Conservation (phyloP, 257 asterid genomes). For the Solanum paucissectum region DNA sequence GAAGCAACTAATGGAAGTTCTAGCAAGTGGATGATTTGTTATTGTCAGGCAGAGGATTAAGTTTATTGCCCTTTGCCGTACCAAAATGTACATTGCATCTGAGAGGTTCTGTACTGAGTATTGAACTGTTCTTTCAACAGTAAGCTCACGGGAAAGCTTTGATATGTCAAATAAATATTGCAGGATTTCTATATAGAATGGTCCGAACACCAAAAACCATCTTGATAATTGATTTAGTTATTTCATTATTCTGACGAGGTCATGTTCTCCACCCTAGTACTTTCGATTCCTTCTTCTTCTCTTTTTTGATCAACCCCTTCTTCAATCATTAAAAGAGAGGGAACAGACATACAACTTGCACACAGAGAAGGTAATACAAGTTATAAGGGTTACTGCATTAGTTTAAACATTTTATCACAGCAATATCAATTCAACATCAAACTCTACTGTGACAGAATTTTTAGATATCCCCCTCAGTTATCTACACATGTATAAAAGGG, state of each 20-base stretch:
- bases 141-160: background rate
- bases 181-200: background rate
- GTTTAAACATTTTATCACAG: background rate
- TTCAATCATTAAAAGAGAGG: background rate
- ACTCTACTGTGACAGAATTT: background rate
- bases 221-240: background rate
- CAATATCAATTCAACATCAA: background rate
- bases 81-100: background rate
- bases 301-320: background rate
- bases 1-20: background rate
- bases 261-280: background rate
- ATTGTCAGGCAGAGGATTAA: background rate
- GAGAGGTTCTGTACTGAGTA: background rate
- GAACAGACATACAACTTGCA: background rate
- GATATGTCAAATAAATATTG: background rate
- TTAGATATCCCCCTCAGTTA: background rate
- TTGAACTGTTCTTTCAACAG: background rate
- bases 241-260: background rate
- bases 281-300: background rate
- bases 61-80: background rate
- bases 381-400: background rate
- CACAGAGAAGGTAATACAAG: background rate
- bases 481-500: background rate
- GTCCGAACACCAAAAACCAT: background rate
- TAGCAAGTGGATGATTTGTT: background rate